Conservation (phyloP, 306 rosid genomes). For the Trifolium subterraneum region DNA sequence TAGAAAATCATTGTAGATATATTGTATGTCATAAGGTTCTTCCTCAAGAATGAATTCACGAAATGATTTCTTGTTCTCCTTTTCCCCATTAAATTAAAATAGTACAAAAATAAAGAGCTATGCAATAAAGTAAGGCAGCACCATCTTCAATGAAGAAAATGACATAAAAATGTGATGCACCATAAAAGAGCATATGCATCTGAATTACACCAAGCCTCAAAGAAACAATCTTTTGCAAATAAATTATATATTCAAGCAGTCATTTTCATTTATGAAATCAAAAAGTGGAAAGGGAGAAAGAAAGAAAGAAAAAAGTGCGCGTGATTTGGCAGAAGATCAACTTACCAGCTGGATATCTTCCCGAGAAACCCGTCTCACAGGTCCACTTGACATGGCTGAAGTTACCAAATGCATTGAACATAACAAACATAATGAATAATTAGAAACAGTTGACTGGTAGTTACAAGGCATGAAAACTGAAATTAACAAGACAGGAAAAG, state of each 20-base stretch:
- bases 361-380: conserved; percentile 67
- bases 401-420: conserved; percentile 9
- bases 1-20: neutral
- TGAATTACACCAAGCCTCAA: conserved; percentile 1
- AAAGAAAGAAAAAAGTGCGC: neutral
- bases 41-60: neutral
- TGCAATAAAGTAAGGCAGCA: neutral
- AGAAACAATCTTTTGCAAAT: conserved; percentile 15
- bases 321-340: conserved; percentile 10
- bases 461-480: conserved; percentile 1
- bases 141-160: neutral
- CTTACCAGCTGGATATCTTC: conserved; percentile 75
- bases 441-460: neutral
- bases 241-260: neutral
- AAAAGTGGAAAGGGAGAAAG: neutral
- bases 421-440: neutral
- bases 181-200: neutral
- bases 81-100: neutral
- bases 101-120: neutral
- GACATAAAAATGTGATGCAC: neutral
- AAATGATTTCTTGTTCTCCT: conserved; percentile 6
- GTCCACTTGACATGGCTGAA: conserved; percentile 65
- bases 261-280: neutral
- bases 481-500: neutral
- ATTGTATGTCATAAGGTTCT: conserved; percentile 13